These are phyloP conservation scores for Mucor irregularis DNA, from an alignment of 371 early-diverging fungal species.

Conservation along the genomic window DNA sequence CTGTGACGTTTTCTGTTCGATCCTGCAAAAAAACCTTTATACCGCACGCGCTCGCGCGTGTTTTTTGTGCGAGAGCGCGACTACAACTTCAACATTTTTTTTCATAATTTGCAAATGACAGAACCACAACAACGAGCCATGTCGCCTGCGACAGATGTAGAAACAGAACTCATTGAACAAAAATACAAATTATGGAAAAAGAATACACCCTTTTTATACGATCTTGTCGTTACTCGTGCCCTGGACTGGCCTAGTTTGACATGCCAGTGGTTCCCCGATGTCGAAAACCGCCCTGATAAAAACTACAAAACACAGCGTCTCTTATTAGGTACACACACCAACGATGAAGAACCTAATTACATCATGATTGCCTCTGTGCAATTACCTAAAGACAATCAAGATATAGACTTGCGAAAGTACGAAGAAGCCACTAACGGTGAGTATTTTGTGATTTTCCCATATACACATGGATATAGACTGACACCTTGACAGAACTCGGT, in stretches of 20 bases:
- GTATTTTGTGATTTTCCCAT: no score
- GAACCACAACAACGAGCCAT: not conserved
- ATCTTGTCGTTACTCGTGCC: conserved; percentile 96
- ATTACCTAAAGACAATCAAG: conserved; percentile 78
- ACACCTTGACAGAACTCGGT: conserved; percentile 65
- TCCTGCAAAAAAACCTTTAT: not conserved
- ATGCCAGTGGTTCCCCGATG: conserved; percentile 98
- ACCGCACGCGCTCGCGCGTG: not conserved
- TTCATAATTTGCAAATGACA: not conserved
- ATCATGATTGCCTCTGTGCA: conserved; percentile 92
- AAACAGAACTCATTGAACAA: conserved; percentile 87
- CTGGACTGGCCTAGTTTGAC: conserved; percentile 98
- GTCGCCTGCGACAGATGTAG: conserved; percentile 44
- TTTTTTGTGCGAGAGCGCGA: not conserved
- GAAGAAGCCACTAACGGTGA: conserved; percentile 55
- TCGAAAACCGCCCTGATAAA: conserved; percentile 86
- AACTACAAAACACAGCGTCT: conserved; percentile 87
- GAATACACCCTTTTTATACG: conserved; percentile 98
- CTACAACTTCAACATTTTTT: not conserved
- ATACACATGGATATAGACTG: not conserved
- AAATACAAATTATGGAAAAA: conserved; percentile 99
- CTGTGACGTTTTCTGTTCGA: not conserved
- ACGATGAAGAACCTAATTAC: conserved; percentile 95
- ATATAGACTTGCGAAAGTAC: conserved; percentile 68
- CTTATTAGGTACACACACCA: conserved; percentile 96